Evolutionary conservation across 306 rosid species (phyloP), one percentile per base, ranked within the genome.

Genomic region (Vigna unguiculata): DNA sequence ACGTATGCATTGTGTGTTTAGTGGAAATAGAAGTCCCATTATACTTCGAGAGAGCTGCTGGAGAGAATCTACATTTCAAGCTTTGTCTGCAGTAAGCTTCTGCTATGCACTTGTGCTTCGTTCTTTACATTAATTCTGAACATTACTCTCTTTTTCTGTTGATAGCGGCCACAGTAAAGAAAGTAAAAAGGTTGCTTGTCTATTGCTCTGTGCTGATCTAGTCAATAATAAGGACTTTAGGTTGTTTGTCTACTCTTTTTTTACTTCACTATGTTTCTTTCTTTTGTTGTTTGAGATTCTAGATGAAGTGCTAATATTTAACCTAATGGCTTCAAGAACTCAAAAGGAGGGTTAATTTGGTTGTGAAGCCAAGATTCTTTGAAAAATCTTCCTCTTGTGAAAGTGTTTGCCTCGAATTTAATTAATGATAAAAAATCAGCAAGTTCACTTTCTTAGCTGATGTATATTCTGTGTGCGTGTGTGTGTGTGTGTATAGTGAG

Each of bases 61-160:
- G 97, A 92, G 97, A 83, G 99, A 95, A 87, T 88, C 93, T 71
- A 91, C 96, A 52, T 89, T 95, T 83, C 87, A 91, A 81, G 85
- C 87, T 75, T 78, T 95, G 74, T 80, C 97, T 76, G 96, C 78
- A 9, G 99, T 95, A 83, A 87, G 99, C 85, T 81, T 73, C 59
- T 60, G 52, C 53, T 28, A 12, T 45, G 28, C 58, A 63, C 71
- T 19, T 47, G 7, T 78, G 45, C 46, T 65, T 67, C 51, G 76
- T 43, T 52, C 21, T 49, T 55, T 62, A 20, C 21, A 17, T 77
- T 74, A 57, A 41, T 63, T 38, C 55, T 25, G 24, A 55, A 47
- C 47, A n/a, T 13, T 64, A 65, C 28, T 76, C n/a, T 69, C 70
- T 16, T 76, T 69, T 46, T 51, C 58, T 0, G 6, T 36, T 57